Base-by-base conservation (phyloP, 1,139 yeast genomes). In the Trichomonascaceae sp. region DNA sequence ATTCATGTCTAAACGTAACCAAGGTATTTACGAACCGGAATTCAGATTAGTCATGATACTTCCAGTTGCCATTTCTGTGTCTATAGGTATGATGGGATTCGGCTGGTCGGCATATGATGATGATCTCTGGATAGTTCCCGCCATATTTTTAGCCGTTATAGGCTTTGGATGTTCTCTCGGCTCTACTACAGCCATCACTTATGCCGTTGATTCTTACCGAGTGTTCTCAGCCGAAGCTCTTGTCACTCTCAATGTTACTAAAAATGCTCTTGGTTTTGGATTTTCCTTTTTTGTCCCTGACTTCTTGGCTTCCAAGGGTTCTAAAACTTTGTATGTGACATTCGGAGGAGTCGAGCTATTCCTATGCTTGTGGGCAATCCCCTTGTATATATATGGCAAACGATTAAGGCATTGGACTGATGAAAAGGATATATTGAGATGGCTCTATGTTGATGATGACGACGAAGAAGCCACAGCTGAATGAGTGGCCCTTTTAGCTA, bases 1-100 rank as follows among this genome's bases (percentile, higher is more conserved):
- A 10, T 30, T 32, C 18, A 58, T 72, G 65, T 63, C 71, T 8
- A 55, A 62, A 7, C 68, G 67, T 46, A 82, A 82, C 58, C 65
- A 73, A 39, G 86, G 86, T 1, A 67, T 79, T 13, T 82, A 81
- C 65, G 87, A 82, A 68, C 86, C 87, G 1, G 87, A 82, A 63
- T 81, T 77, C 62, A 72, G 87, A 47, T 69, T 82, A 45, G 56
- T 81, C 18, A 80, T 82, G 85, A 69, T 80, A 38, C 51, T 78
- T 6, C 84, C 84, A 1, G 77, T 75, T 10, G 60, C 70, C 43
- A 60, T 83, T 7, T 63, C 83, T 0, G 70, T 79, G 20, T 65
- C 79, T 45, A 72, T 78, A 47, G 87, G 86, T 1, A 69, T 82
- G 51, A 76, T 82, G 74, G 86, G 85, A 1, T 82, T 79, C 62